Evolutionary conservation across 257 asterid genomes (phyloP).

Genomic region (Haberlea rhodopensis): DNA sequence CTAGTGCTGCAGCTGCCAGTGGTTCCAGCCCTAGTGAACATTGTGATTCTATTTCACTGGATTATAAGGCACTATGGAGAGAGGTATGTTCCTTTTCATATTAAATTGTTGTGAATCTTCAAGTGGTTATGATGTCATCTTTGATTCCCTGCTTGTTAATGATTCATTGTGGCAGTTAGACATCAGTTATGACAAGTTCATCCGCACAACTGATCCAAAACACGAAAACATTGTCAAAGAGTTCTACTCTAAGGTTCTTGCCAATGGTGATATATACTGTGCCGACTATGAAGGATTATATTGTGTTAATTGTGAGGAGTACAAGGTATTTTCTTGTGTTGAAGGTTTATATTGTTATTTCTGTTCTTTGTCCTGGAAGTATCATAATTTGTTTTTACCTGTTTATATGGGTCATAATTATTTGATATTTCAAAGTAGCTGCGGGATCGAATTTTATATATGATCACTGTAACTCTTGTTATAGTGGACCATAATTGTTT

Average conservation of each 20-base stretch:
- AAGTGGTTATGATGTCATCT: neutral
- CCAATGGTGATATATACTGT: conserved; percentile 81
- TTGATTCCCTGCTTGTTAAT: conserved; percentile 25
- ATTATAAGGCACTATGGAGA: conserved; percentile 73
- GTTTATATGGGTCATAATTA: neutral
- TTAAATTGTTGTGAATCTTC: conserved; percentile 2
- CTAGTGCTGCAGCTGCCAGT: conserved; percentile 73
- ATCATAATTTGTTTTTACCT: neutral
- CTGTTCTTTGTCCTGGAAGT: neutral
- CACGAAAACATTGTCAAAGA: conserved; percentile 87
- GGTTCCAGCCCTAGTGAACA: conserved; percentile 75
- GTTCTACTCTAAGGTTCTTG: conserved; percentile 77
- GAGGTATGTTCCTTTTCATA: conserved; percentile 44
- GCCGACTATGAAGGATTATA: conserved; percentile 95
- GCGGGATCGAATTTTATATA: neutral
- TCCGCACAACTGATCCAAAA: conserved; percentile 76
- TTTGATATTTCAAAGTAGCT: neutral
- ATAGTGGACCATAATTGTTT: neutral
- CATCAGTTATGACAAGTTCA: conserved; percentile 81
- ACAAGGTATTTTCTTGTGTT: conserved; percentile 56
- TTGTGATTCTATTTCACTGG: conserved; percentile 74
- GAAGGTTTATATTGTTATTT: neutral
- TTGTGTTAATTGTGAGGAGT: conserved; percentile 95
- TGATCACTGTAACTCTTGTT: conserved; percentile 11
- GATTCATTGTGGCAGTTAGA: conserved; percentile 56